Conservation (phyloP, 2,329 filamentous ascomycete genomes). For the Ophiostoma sp. region DNA sequence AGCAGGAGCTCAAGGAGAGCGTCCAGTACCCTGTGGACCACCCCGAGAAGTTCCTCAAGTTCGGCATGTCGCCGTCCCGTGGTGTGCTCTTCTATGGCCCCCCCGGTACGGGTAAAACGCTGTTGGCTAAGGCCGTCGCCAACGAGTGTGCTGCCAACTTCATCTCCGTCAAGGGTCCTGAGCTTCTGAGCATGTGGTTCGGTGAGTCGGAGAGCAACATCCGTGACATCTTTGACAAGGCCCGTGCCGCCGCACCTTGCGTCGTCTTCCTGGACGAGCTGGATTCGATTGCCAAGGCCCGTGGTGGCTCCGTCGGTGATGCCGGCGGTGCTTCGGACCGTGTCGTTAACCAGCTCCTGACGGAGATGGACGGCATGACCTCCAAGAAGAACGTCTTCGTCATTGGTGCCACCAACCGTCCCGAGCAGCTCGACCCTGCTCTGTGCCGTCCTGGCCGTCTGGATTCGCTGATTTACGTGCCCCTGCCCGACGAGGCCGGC, state of each 20-base stretch:
- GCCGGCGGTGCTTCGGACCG: constrained; percentile 97
- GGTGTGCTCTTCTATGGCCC: constrained; percentile 99
- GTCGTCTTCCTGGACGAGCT: constrained; percentile 98
- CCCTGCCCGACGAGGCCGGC: constrained; percentile 86
- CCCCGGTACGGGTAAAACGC: constrained; percentile 99
- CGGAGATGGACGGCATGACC: constrained; percentile 99
- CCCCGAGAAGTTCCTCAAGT: constrained; percentile 99
- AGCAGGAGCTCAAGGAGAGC: constrained; percentile 98
- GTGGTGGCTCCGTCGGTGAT: constrained; percentile 94
- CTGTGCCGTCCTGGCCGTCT: constrained; percentile 98
- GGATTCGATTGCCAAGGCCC: constrained; percentile 98
- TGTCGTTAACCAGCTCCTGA: constrained; percentile 99
- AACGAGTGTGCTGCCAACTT: constrained; percentile 99
- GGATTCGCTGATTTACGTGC: constrained; percentile 97
- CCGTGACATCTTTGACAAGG: constrained; percentile 99
- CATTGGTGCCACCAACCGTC: constrained; percentile 97
- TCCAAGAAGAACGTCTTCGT: constrained; percentile 99
- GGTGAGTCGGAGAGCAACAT: constrained; percentile 99
- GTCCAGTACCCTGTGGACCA: constrained; percentile 99
- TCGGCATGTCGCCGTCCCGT: constrained; percentile 93
- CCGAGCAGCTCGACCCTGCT: constrained; percentile 96
- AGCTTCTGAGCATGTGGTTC: constrained; percentile 99
- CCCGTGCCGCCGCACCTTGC: constrained; percentile 93
- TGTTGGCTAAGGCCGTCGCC: constrained; percentile 98
- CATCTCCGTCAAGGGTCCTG: constrained; percentile 98